A percentile compares a stretch with the other conserved stretches of the same genome.
Conservation (phyloP, 139 green algal species). For the Haematococcus sp. region DNA sequence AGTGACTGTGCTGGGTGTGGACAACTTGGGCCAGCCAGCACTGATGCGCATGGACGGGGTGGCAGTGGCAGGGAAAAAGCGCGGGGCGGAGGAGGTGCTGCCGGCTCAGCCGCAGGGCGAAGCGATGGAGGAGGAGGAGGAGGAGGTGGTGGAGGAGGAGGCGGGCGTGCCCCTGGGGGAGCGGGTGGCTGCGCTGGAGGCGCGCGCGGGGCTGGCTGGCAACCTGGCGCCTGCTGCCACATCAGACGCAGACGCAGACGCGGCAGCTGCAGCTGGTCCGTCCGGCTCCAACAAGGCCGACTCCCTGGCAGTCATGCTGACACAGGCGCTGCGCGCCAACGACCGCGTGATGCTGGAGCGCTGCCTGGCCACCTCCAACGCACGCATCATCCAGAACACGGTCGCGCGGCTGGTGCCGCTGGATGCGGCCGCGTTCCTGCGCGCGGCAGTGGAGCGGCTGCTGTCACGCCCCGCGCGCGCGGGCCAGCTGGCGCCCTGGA, state of each 20-base stretch:
- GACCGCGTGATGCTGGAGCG: constrained; percentile 62
- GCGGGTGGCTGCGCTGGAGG: constrained; percentile 45
- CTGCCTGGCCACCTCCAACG: constrained; percentile 45
- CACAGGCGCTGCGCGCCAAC: constrained; percentile 59
- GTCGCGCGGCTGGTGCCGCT: constrained; percentile 53
- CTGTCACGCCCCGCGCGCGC: constrained; percentile 50
- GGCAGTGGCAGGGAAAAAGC: constrained; percentile 7
- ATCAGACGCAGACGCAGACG: constrained; percentile 5
- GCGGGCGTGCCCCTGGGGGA: constrained; percentile 42
- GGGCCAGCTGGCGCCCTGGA: constrained; percentile 62
- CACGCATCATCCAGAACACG: constrained; percentile 58
- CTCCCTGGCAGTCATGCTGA: constrained; percentile 71
- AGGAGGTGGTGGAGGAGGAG: constrained; percentile 20
- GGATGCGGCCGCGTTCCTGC: constrained; percentile 56
- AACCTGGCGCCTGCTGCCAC: background rate
- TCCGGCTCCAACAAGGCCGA: constrained; percentile 44
- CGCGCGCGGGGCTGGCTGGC: background rate
- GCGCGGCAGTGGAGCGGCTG: constrained; percentile 53
- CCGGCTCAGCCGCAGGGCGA: background rate
- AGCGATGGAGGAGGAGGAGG: constrained; percentile 13
- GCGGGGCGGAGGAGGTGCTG: background rate
- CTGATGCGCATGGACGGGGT: background rate
- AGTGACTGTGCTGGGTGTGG: constrained; percentile 29
- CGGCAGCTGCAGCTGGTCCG: constrained; percentile 2
- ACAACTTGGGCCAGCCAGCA: constrained; percentile 30